Evolutionary conservation across 257 asterid species (phyloP).

Genomic region (Craterostigma plantagineum): DNA sequence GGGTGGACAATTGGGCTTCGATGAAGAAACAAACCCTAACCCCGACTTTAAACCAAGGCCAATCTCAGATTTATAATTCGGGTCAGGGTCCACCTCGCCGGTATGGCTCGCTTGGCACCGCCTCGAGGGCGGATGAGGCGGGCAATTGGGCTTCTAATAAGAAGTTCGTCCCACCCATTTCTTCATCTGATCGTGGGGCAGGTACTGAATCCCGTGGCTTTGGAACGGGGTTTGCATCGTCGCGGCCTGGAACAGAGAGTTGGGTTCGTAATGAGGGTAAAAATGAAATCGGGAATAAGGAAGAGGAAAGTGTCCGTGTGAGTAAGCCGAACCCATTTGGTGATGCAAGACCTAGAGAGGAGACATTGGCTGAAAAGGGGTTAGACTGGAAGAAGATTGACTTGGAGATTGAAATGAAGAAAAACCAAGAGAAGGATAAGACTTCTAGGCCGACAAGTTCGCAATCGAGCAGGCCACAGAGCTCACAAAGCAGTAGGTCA

Average conservation of each 20-base stretch:
- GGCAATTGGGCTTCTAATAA: conserved; percentile 69
- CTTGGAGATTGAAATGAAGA: conserved; percentile 48
- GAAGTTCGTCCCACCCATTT: conserved; percentile 15
- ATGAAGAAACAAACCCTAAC: conserved; percentile 36
- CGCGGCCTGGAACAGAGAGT: conserved; percentile 44
- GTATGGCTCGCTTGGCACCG: conserved; percentile 26
- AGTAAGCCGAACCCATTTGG: conserved; percentile 86
- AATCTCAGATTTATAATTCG: conserved; percentile 16
- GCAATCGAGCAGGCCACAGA: conserved; percentile 76
- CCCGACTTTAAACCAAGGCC: no score
- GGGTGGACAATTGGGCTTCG: conserved; percentile 70
- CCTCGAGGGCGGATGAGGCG: conserved; percentile 56
- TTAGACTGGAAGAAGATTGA: conserved; percentile 90
- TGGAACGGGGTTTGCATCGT: neutral
- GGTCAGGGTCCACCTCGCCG: conserved; percentile 15
- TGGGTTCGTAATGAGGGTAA: conserved; percentile 24
- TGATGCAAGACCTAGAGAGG: conserved; percentile 91
- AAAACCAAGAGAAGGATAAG: conserved; percentile 14
- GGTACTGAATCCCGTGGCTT: no score
- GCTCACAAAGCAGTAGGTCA: conserved; percentile 38
- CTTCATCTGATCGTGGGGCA: no score
- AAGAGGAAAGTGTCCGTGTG: conserved; percentile 13
- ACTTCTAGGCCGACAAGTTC: conserved; percentile 72
- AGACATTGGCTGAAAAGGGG: conserved; percentile 88
- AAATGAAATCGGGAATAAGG: conserved; percentile 17